A percentile compares a stretch with the other conserved stretches of the same genome.
These are phyloP conservation scores for Wickerhamomyces sp. DNA, from an alignment of 1,139 yeast species.

Conservation along the genomic window DNA sequence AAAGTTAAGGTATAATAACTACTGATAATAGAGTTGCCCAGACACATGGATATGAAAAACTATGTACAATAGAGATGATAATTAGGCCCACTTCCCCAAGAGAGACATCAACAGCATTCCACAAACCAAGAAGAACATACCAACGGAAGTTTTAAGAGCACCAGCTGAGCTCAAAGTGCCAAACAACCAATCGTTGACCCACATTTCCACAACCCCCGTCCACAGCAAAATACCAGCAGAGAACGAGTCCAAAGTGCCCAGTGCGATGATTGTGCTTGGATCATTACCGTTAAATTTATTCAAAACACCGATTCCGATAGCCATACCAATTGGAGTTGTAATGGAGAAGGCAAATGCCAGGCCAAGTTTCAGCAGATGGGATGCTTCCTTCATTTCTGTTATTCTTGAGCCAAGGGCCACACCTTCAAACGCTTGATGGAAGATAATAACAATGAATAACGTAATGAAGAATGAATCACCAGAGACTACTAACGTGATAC, in stretches of 20 bases:
- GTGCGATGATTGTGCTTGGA: slow-evolving; percentile 54
- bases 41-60: too few relatives aligned
- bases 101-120: slow-evolving; percentile 76
- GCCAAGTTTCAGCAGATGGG: neutral
- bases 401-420: slow-evolving; percentile 78
- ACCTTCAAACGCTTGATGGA: slow-evolving; percentile 86
- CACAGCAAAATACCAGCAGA: slow-evolving; percentile 77
- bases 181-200: slow-evolving; percentile 75
- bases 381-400: slow-evolving; percentile 35
- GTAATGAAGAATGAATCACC: slow-evolving; percentile 62
- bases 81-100: slow-evolving; percentile 71
- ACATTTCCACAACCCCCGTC: slow-evolving; percentile 77
- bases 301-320: slow-evolving; percentile 76
- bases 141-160: slow-evolving; percentile 41
- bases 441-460: slow-evolving; percentile 66
- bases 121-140: slow-evolving; percentile 32
- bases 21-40: too few relatives aligned
- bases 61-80: too few relatives aligned
- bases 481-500: slow-evolving; percentile 52
- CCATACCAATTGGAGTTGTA: slow-evolving; percentile 74
- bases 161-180: slow-evolving; percentile 17
- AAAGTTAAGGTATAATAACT: too few relatives aligned
- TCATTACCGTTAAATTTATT: slow-evolving; percentile 55
- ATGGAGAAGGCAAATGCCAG: slow-evolving; percentile 59
- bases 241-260: slow-evolving; percentile 70